A percentile compares a stretch with the other conserved stretches of the same genome.
phyloP scores from a whole-genome alignment of 495 filamentous ascomycete genomes.

The Extremus antarcticus region DNA sequence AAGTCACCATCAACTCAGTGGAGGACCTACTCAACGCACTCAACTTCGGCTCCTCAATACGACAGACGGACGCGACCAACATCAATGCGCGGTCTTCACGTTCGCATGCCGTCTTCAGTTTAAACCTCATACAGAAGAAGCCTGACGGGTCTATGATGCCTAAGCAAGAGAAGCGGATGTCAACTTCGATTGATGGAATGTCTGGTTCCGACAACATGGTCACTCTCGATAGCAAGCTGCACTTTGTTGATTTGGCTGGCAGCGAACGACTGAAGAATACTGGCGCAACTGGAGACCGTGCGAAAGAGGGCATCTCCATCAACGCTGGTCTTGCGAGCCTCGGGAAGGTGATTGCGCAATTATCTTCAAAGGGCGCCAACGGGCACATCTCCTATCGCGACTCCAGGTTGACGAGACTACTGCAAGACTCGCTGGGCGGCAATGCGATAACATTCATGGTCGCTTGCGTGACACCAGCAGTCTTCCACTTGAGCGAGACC shows the following conservation, averaged over 20 bases:
- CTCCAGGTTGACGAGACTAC: conserved; percentile 85
- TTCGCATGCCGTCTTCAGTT: conserved; percentile 93
- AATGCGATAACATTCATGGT: conserved; percentile 99
- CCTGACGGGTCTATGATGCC: conserved; percentile 36
- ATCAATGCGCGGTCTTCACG: conserved; percentile 98
- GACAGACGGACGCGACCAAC: conserved; percentile 96
- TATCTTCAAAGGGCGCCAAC: conserved; percentile 78
- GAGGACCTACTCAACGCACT: conserved; percentile 83
- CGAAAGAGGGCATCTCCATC: conserved; percentile 96
- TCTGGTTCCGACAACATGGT: conserved; percentile 58
- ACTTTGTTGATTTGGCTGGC: conserved; percentile 96
- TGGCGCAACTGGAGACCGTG: conserved; percentile 86
- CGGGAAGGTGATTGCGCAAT: conserved; percentile 96
- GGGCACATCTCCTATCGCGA: conserved; percentile 97
- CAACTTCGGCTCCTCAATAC: conserved; percentile 85
- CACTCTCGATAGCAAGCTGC: conserved; percentile 93
- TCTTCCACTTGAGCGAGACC: conserved; percentile 96
- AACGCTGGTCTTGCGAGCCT: conserved; percentile 91
- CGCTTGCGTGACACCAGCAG: conserved; percentile 91
- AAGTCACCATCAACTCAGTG: conserved; percentile 82
- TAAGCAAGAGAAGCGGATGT: conserved; percentile 72
- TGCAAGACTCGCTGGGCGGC: conserved; percentile 96
- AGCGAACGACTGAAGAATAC: conserved; percentile 98
- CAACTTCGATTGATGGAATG: conserved; percentile 75
- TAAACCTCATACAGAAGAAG: conserved; percentile 87